phyloP scores from a whole-genome alignment of 2,329 filamentous ascomycete species.

The Pseudocercospora pini-densiflorae region DNA sequence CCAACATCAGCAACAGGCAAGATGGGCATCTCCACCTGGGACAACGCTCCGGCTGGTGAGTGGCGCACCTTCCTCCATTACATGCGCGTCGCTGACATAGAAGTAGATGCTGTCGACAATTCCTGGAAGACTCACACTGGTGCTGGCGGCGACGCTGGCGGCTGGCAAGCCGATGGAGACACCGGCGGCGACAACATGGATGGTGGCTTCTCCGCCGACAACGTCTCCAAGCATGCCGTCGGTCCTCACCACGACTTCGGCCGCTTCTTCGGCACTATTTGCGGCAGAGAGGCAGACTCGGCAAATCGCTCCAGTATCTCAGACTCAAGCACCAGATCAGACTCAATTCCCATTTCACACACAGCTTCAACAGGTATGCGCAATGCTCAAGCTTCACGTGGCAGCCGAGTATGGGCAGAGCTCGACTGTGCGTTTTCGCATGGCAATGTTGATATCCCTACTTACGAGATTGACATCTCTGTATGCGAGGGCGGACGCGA shows the following conservation, averaged over 20 bases:
- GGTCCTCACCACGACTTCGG: slow-evolving; percentile 8
- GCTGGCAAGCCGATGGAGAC: slow-evolving; percentile 20
- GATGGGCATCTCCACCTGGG: slow-evolving; percentile 33
- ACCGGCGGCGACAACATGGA: slow-evolving; percentile 7
- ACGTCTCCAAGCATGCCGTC: slow-evolving; percentile 38
- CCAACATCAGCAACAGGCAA: slow-evolving; percentile 5
- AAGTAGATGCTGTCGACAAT: slow-evolving; percentile 21
- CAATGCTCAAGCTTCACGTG: too few species aligned
- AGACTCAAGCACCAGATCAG: background rate
- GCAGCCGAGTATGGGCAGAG: too few species aligned
- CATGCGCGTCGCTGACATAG: slow-evolving; percentile 12
- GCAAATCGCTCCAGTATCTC: background rate
- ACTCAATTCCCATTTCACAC: too few species aligned
- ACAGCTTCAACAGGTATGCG: too few species aligned
- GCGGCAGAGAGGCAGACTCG: background rate
- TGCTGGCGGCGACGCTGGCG: slow-evolving; percentile 14
- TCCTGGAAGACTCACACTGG: slow-evolving; percentile 30
- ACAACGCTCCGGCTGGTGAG: slow-evolving; percentile 29
- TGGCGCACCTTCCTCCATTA: background rate
- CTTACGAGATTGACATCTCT: too few species aligned
- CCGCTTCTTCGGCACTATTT: background rate
- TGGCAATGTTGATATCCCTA: too few species aligned
- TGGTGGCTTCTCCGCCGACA: slow-evolving; percentile 30
- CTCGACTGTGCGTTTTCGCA: too few species aligned
- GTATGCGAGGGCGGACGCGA: too few species aligned